These are phyloP conservation scores for Mortierella sp. DNA, from an alignment of 371 early-diverging fungal genomes.

Conservation along the genomic window DNA sequence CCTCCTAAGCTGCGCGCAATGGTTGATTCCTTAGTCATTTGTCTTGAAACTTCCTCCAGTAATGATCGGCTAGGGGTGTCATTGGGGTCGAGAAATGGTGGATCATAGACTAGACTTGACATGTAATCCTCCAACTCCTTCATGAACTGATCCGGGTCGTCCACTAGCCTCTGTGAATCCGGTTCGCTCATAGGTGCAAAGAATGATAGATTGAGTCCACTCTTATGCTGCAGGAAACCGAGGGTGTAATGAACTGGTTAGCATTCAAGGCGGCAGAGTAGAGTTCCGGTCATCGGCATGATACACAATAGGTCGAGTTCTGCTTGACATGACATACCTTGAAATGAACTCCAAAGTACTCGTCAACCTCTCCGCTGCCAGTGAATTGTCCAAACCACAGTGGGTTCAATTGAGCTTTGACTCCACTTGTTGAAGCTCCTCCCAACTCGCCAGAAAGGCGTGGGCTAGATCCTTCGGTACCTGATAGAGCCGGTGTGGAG, in stretches of 20 bases:
- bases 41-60: constrained; percentile 33
- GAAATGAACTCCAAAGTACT: constrained; percentile 63
- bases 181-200: constrained; percentile 25
- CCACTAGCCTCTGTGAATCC: constrained; percentile 24
- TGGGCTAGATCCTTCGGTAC: constrained; percentile 39
- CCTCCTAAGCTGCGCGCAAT: constrained; percentile 44
- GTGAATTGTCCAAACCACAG: constrained; percentile 44
- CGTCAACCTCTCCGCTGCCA: constrained; percentile 35
- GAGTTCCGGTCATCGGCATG: too few relatives aligned
- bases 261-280: too few relatives aligned
- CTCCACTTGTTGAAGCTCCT: constrained; percentile 15
- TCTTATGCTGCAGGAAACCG: constrained; percentile 31
- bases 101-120: constrained; percentile 15
- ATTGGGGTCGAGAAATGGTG: constrained; percentile 24
- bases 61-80: constrained; percentile 18
- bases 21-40: constrained; percentile 35
- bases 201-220: constrained; percentile 39
- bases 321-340: constrained; percentile 55
- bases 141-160: constrained; percentile 35
- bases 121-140: constrained; percentile 35
- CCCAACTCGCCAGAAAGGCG: constrained; percentile 41
- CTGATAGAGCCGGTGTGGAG: neutral
- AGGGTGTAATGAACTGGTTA: too few relatives aligned
- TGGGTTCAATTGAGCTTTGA: constrained; percentile 32
- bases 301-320: too few relatives aligned